Conservation (phyloP, 169 alveolate species). For the Miamiensis avidus region DNA sequence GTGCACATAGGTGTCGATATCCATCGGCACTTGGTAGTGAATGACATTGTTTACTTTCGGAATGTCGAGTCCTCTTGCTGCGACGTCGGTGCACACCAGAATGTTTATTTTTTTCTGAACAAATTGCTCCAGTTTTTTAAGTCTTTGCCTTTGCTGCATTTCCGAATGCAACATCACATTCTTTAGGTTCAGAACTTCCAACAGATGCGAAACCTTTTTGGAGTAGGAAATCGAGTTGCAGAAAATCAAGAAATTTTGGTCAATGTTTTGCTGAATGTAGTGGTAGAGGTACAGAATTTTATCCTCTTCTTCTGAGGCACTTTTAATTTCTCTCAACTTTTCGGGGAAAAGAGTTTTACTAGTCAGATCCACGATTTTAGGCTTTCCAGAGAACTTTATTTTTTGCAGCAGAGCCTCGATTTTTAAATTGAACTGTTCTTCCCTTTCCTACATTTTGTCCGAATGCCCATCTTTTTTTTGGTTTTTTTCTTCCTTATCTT, state of each 20-base stretch:
- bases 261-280: constrained; percentile 49
- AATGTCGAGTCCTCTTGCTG: constrained; percentile 84
- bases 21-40: constrained; percentile 77
- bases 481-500: constrained; percentile 39
- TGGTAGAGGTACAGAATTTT: constrained; percentile 69
- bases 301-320: constrained; percentile 62
- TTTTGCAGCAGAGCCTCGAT: constrained; percentile 31
- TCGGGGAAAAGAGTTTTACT: constrained; percentile 67
- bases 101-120: constrained; percentile 51
- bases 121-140: constrained; percentile 76
- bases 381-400: constrained; percentile 28
- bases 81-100: constrained; percentile 83
- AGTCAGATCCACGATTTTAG: constrained; percentile 61
- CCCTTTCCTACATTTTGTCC: constrained; percentile 21
- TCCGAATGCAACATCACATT: constrained; percentile 58
- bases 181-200: constrained; percentile 57
- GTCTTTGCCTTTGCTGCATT: constrained; percentile 72
- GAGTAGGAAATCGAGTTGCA: constrained; percentile 77
- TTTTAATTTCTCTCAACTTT: constrained; percentile 50
- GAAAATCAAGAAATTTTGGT: constrained; percentile 63
- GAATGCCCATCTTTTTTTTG: constrained; percentile 35
- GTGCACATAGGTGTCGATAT: constrained; percentile 76
- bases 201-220: constrained; percentile 62
- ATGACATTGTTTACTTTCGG: constrained; percentile 74
- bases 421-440: constrained; percentile 31